Evolutionary conservation across 1,139 yeast species (phyloP), one percentile per base, ranked within the genome.

Genomic region (Geotrichum fermentans): DNA sequence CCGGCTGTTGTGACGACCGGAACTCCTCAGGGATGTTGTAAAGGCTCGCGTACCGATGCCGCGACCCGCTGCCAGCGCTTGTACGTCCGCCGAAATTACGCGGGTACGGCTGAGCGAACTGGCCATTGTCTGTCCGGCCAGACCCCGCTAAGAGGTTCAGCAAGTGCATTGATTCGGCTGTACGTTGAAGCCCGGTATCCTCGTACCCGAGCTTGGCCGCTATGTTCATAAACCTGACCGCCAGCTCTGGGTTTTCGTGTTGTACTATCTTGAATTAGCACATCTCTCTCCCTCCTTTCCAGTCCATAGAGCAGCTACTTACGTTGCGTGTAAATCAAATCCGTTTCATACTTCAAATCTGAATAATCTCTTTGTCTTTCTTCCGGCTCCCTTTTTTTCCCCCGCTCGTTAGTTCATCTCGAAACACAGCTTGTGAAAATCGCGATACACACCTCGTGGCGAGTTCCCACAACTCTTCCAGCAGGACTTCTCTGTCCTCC

Each of bases 161-260:
- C n/a, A 48, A 34, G 22, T 48, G 43, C 2, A 48, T 24, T 16
- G 51, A 47, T 18, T 51, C 52, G 7, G 49, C 54, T 6, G 54
- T 52, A 8, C 32, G 44, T 17, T 46, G 32, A 14, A 51, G 37
- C 17, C 47, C 43, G 2, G 49, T 22, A 16, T 47, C 47, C 4
- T 29, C 39, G 14, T 36, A 29, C n/a, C 38, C 33, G 7, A 51
- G 32, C 29, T 43, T 38, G 8, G 52, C 40, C 13, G 43, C 46
- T 20, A 43, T 33, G 32, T 51, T 48, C 46, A 48, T 37, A 22
- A 48, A 51, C 10, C 37, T 48, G 4, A 48, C 48, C 7, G 54
- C 54, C 13, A 35, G 38, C 33, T 48, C 54, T 6, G 54, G 52
- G 43, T 45, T 48, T 20, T 45, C 48, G 16, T 38, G 50, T 14